Base-by-base conservation (phyloP, 2,329 filamentous ascomycete genomes). In the Truncatella angustata region DNA sequence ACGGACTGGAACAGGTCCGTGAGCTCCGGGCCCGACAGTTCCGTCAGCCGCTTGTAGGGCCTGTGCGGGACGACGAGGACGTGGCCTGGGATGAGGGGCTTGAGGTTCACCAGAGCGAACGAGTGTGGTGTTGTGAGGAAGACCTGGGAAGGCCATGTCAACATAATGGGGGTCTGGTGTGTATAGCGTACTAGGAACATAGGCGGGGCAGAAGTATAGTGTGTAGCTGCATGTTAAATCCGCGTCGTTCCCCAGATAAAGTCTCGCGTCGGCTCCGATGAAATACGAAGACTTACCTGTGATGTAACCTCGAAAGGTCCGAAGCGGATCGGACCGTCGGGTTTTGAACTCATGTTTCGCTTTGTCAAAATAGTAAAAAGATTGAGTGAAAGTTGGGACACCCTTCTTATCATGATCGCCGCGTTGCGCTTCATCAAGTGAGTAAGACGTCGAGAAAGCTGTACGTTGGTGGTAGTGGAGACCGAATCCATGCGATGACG, bases 91-190 rank as follows among this genome's bases (percentile, higher is more conserved):
- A 97, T 81, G 34, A 99, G 82, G 21, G 94, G 94, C 73, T 96
- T 97, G 67, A 97, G 84, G 73, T 99, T 99, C 53, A 97, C 92
- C 56, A 97, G 79, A 50, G 90, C 91, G 74, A 91, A 97, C 60
- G 87, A 90, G 63, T 88, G 79, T 1, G 82, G 78, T 1, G 92
- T 96, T 58, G 79, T 78, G 70, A 95, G 83, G 76, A 97, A 97
- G 74, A 97, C 90, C 88, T 97, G 60, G 26, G 37, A 2, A 43
- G 47, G 37, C n/a, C n/a, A n/a, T n/a, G n/a, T n/a, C n/a, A n/a
- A n/a, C n/a, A n/a, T n/a, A n/a, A n/a, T n/a, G n/a, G n/a, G n/a
- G n/a, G n/a, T n/a, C n/a, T n/a, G n/a, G n/a, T n/a, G n/a, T n/a
- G n/a, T n/a, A n/a, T n/a, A n/a, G n/a, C n/a, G n/a, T n/a, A n/a